These are phyloP conservation scores for Cyclostephanos invisitatus DNA, from an alignment of 108 stramenopile species.

Conservation along the genomic window DNA sequence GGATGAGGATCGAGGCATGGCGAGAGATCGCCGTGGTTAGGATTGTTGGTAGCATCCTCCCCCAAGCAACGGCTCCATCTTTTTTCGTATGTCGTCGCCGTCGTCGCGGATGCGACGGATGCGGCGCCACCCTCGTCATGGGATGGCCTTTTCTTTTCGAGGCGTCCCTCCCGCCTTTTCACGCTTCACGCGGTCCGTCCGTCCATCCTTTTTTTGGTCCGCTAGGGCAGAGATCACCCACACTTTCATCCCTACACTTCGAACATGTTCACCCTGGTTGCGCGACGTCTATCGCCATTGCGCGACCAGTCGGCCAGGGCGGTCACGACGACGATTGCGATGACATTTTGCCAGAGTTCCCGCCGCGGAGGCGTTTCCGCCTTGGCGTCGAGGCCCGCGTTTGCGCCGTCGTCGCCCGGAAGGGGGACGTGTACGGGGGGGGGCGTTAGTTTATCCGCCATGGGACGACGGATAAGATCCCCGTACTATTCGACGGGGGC, in stretches of 20 bases:
- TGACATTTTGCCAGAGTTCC: background rate
- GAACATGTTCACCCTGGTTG: conserved; percentile 17
- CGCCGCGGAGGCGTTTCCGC: background rate
- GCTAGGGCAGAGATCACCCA: no score
- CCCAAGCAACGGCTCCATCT: no score
- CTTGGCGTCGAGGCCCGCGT: conserved; percentile 2
- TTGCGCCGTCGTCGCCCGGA: background rate
- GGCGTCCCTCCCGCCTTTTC: no score
- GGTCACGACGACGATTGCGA: conserved; percentile 2
- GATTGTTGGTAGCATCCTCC: no score
- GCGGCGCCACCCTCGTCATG: no score
- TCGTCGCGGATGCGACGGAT: no score
- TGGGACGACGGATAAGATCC: background rate
- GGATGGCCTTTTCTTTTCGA: no score
- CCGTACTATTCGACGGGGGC: background rate
- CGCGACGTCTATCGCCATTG: conserved; percentile 15
- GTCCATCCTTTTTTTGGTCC: no score
- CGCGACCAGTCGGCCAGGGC: conserved; percentile 4
- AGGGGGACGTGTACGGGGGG: background rate
- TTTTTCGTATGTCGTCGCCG: no score
- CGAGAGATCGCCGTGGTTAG: no score
- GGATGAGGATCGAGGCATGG: no score
- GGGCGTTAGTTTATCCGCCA: background rate
- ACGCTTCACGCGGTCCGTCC: no score
- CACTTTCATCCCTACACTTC: background rate